phyloP scores from a whole-genome alignment of 2,329 filamentous ascomycete species.

The Fusarium penzigii region DNA sequence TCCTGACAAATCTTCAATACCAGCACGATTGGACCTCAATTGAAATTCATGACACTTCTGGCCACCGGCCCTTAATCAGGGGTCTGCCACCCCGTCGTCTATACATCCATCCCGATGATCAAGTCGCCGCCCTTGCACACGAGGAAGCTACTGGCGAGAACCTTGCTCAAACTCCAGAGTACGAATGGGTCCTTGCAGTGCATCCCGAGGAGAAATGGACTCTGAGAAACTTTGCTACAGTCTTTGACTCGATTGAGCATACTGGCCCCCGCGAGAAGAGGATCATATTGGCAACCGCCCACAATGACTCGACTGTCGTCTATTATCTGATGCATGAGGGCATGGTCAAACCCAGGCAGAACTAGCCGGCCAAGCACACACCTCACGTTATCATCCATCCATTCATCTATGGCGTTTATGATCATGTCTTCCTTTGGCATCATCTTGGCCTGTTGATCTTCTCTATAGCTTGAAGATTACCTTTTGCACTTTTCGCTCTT shows the following conservation, averaged over 20 bases:
- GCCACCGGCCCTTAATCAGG: slow-evolving; percentile 63
- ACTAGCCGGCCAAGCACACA: slow-evolving; percentile 45
- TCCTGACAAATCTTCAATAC: slow-evolving; percentile 70
- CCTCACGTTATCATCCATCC: background rate
- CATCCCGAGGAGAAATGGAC: slow-evolving; percentile 74
- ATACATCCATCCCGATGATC: slow-evolving; percentile 82
- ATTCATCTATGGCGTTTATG: background rate
- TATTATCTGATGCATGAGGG: slow-evolving; percentile 86
- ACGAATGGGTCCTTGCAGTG: slow-evolving; percentile 77
- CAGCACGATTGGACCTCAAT: slow-evolving; percentile 75
- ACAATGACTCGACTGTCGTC: slow-evolving; percentile 79
- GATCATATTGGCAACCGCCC: slow-evolving; percentile 71
- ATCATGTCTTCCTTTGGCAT: background rate
- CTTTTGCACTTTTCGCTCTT: slow-evolving; percentile 73
- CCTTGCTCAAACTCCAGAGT: slow-evolving; percentile 53
- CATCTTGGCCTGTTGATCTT: background rate
- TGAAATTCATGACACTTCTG: slow-evolving; percentile 50
- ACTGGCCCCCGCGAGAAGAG: slow-evolving; percentile 60
- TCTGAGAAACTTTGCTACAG: slow-evolving; percentile 61
- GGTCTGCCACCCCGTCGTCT: slow-evolving; percentile 72
- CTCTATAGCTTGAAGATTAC: slow-evolving; percentile 62
- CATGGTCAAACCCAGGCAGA: slow-evolving; percentile 84
- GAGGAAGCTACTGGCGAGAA: slow-evolving; percentile 50
- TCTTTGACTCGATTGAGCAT: slow-evolving; percentile 66
- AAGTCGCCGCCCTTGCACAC: slow-evolving; percentile 68